Evolutionary conservation across 306 rosid genomes (phyloP).

Genomic region (Gastrolobium bilobum): DNA sequence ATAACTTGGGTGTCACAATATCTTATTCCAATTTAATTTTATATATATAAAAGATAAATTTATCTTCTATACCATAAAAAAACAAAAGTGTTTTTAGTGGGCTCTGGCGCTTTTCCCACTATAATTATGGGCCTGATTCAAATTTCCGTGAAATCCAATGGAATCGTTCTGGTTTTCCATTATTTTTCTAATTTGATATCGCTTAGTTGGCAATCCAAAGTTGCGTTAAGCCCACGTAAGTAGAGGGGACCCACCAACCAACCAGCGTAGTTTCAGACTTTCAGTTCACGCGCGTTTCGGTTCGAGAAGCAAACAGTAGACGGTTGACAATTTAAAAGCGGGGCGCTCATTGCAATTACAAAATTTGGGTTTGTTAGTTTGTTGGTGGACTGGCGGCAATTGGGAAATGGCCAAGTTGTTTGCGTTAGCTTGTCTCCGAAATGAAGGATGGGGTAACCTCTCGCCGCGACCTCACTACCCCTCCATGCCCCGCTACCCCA

Average conservation of each 20-base stretch:
- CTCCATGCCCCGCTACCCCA: slow-evolving; percentile 77
- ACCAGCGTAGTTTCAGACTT: too few relatives aligned
- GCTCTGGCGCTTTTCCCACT: too few relatives aligned
- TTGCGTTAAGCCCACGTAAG: slow-evolving; percentile 41
- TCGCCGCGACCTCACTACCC: slow-evolving; percentile 75
- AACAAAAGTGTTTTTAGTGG: too few relatives aligned
- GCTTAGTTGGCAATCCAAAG: background rate
- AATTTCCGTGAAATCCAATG: too few relatives aligned
- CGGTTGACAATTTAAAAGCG: background rate
- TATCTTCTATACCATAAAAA: too few relatives aligned
- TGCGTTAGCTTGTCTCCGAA: slow-evolving; percentile 61
- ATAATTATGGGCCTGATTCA: too few relatives aligned
- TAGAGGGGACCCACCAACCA: slow-evolving; percentile 32
- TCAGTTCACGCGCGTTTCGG: background rate
- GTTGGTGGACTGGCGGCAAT: slow-evolving; percentile 21
- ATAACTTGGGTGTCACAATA: too few relatives aligned
- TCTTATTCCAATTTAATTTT: too few relatives aligned
- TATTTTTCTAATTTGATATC: too few relatives aligned
- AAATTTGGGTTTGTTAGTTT: background rate
- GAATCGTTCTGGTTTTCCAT: too few relatives aligned
- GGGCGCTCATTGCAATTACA: background rate
- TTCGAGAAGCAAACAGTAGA: background rate
- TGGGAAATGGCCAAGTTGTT: slow-evolving; percentile 48
- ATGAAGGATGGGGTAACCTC: slow-evolving; percentile 35
- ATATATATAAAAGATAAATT: too few relatives aligned